phyloP scores from a whole-genome alignment of 352 stramenopile species.

The Albugo candida region DNA sequence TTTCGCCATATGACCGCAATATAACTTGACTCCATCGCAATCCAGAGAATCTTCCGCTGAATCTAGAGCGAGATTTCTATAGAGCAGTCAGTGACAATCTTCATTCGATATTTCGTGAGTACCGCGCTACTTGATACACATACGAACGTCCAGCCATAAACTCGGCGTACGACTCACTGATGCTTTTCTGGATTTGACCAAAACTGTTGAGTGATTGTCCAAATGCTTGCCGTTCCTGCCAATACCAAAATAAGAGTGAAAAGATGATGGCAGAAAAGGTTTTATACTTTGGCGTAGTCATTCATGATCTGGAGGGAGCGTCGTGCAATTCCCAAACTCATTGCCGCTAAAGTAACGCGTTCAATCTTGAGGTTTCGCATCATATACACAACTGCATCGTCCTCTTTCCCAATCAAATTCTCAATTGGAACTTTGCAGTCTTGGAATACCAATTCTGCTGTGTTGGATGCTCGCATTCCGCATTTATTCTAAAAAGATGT shows the following conservation, averaged over 20 bases:
- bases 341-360: slow-evolving; percentile 91
- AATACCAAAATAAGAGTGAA: slow-evolving; percentile 21
- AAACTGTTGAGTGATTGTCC: slow-evolving; percentile 82
- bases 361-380: slow-evolving; percentile 99
- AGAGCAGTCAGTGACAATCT: background rate
- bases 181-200: slow-evolving; percentile 91
- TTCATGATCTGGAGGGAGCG: slow-evolving; percentile 97
- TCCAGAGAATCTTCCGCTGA: slow-evolving; percentile 91
- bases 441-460: slow-evolving; percentile 97
- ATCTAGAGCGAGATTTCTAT: slow-evolving; percentile 85
- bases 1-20: slow-evolving; percentile 95
- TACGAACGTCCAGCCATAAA: slow-evolving; percentile 94
- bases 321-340: slow-evolving; percentile 91
- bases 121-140: slow-evolving; percentile 90
- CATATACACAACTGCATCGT: slow-evolving; percentile 64
- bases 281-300: slow-evolving; percentile 30
- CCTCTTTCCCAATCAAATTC: slow-evolving; percentile 84
- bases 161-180: slow-evolving; percentile 96
- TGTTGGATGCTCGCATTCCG: slow-evolving; percentile 93
- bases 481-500: slow-evolving; percentile 77
- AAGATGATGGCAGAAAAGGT: background rate
- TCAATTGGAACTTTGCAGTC: slow-evolving; percentile 85
- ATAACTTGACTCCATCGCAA: slow-evolving; percentile 97
- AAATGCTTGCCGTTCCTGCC: slow-evolving; percentile 87
- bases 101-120: no score